phyloP scores from a whole-genome alignment of 805 yeast genomes.

The Ogataea methanolica region DNA sequence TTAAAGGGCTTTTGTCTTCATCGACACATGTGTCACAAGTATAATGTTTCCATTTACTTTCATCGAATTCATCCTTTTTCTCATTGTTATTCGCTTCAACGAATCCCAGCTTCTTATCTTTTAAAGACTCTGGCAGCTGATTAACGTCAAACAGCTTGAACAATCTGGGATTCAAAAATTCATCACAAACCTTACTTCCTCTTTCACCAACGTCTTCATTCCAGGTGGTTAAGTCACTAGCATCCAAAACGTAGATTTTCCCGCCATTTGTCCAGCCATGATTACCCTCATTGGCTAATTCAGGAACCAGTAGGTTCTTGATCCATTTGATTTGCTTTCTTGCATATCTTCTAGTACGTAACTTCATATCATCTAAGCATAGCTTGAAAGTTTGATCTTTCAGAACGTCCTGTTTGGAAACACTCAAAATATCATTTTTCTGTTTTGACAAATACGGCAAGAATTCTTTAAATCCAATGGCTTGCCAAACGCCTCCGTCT shows the following conservation, averaged over 20 bases:
- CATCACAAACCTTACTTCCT: constrained; percentile 46
- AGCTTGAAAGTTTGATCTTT: constrained; percentile 28
- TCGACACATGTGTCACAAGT: constrained; percentile 64
- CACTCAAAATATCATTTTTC: constrained; percentile 27
- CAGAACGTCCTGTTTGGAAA: constrained; percentile 1
- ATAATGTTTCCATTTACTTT: constrained; percentile 56
- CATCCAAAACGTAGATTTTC: constrained; percentile 63
- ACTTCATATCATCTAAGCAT: constrained; percentile 74
- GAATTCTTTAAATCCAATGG: constrained; percentile 89
- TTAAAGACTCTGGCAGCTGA: constrained; percentile 17
- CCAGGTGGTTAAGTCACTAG: constrained; percentile 71
- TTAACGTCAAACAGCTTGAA: neutral
- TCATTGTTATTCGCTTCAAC: constrained; percentile 1
- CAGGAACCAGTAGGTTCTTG: constrained; percentile 59
- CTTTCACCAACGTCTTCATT: constrained; percentile 44
- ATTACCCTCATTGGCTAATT: constrained; percentile 43
- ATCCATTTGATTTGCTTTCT: constrained; percentile 91
- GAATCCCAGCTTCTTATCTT: constrained; percentile 8
- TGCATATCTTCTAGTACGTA: constrained; percentile 81
- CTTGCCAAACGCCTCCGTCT: constrained; percentile 87
- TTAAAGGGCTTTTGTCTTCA: constrained; percentile 46
- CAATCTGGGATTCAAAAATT: constrained; percentile 17
- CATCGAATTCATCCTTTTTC: constrained; percentile 7
- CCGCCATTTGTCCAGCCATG: constrained; percentile 55
- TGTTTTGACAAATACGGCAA: constrained; percentile 43